These are phyloP conservation scores for Termitomyces sp. DNA, from an alignment of 768 basidiomycete species.

Conservation along the genomic window DNA sequence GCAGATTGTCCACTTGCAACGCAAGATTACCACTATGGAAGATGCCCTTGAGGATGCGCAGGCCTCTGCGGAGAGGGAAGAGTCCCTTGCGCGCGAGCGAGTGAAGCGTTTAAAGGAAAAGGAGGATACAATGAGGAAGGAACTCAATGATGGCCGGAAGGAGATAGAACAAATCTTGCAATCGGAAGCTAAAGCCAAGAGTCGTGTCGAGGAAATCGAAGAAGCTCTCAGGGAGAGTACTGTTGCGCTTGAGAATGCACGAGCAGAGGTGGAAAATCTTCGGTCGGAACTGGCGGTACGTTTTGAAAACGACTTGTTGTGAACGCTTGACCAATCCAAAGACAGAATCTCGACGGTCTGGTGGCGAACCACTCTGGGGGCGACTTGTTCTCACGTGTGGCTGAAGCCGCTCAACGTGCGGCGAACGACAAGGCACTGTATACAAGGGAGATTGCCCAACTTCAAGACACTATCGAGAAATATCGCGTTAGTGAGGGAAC, in stretches of 20 bases:
- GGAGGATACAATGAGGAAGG: conserved; percentile 64
- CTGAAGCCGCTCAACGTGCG: conserved; percentile 40
- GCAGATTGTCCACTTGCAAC: conserved; percentile 84
- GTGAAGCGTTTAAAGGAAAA: conserved; percentile 68
- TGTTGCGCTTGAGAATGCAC: conserved; percentile 80
- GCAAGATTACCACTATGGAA: conserved; percentile 69
- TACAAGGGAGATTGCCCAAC: conserved; percentile 47
- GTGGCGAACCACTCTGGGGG: conserved; percentile 34
- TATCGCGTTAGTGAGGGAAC: conserved; percentile 22
- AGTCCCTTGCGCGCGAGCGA: conserved; percentile 51
- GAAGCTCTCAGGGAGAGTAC: conserved; percentile 86
- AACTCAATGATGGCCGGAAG: conserved; percentile 59
- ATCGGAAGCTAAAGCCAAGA: conserved; percentile 55
- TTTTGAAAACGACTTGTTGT: background rate
- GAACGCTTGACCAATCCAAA: background rate
- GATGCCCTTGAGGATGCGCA: conserved; percentile 80
- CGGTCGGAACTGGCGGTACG: conserved; percentile 74
- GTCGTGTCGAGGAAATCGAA: conserved; percentile 79
- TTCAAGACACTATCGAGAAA: conserved; percentile 44
- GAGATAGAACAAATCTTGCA: conserved; percentile 59
- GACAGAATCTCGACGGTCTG: conserved; percentile 63
- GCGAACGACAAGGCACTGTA: conserved; percentile 47
- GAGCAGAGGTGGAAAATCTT: conserved; percentile 81
- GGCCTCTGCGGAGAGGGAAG: conserved; percentile 68
- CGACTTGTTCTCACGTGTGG: conserved; percentile 39